These are phyloP conservation scores for Colletotrichum camelliae DNA, from an alignment of 2,329 filamentous ascomycete species.

Conservation along the genomic window DNA sequence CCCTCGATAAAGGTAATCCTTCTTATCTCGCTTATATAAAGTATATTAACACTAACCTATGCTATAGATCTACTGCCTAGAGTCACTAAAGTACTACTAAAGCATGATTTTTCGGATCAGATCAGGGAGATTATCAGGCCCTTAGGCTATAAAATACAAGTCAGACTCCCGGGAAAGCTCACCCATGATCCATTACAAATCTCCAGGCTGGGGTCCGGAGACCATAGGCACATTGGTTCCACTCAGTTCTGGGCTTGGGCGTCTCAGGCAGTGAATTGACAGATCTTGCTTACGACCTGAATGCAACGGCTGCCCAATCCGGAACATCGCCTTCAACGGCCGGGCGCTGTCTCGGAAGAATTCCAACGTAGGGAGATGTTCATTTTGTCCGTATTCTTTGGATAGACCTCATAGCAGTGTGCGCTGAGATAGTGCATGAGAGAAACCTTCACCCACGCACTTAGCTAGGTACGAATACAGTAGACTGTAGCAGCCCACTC, in stretches of 20 bases:
- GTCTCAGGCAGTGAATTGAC: neutral
- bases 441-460: neutral
- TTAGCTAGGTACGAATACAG: neutral
- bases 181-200: neutral
- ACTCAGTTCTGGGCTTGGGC: neutral
- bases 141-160: neutral
- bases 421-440: neutral
- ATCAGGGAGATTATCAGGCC: no score
- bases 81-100: no score
- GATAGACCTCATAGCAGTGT: neutral
- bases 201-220: neutral
- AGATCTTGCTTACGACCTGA: neutral
- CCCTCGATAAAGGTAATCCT: no score
- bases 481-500: neutral
- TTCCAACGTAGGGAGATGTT: neutral
- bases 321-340: neutral
- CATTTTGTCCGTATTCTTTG: neutral
- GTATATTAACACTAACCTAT: no score
- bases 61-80: no score
- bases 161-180: neutral
- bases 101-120: no score
- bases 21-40: no score
- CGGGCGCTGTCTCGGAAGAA: neutral
- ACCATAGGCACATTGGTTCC: neutral
- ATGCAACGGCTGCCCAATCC: neutral